Conservation (phyloP, 371 early-diverging fungal genomes). For the Mucor circinelloides region DNA sequence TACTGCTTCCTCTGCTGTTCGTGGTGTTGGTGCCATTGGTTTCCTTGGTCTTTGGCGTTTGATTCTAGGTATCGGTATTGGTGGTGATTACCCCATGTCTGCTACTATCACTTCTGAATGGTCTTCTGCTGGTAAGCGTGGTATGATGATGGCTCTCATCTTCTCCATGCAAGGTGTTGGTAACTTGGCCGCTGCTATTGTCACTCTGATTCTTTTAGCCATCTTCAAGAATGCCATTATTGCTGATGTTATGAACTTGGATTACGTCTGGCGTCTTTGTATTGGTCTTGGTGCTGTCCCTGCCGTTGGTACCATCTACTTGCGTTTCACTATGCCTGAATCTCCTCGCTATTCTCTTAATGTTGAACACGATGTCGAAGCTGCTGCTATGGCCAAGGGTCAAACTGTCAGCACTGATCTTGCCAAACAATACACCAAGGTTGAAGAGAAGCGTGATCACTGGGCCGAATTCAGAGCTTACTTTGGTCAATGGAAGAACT, state of each 20-base stretch:
- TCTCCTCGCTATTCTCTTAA: conserved; percentile 88
- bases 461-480: conserved; percentile 70
- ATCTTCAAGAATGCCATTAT: conserved; percentile 67
- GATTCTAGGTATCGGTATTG: conserved; percentile 83
- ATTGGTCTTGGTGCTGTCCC: conserved; percentile 86
- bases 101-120: conserved; percentile 89
- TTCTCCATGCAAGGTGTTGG: conserved; percentile 95
- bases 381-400: conserved; percentile 62
- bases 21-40: conserved; percentile 72
- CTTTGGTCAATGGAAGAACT: conserved; percentile 80
- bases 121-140: conserved; percentile 70
- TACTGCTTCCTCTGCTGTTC: conserved; percentile 66
- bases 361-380: conserved; percentile 69
- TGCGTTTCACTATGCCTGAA: conserved; percentile 92
- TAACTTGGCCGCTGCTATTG: conserved; percentile 77
- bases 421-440: conserved; percentile 40
- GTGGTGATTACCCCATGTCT: conserved; percentile 88
- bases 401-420: conserved; percentile 40
- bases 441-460: conserved; percentile 51
- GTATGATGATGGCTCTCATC: conserved; percentile 75
- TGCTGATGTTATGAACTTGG: conserved; percentile 67
- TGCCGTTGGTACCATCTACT: conserved; percentile 82
- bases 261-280: conserved; percentile 87
- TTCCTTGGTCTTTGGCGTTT: conserved; percentile 84
- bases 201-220: conserved; percentile 70